Conservation (phyloP, 2,329 filamentous ascomycete species). For the Graphilbum fragrans region DNA sequence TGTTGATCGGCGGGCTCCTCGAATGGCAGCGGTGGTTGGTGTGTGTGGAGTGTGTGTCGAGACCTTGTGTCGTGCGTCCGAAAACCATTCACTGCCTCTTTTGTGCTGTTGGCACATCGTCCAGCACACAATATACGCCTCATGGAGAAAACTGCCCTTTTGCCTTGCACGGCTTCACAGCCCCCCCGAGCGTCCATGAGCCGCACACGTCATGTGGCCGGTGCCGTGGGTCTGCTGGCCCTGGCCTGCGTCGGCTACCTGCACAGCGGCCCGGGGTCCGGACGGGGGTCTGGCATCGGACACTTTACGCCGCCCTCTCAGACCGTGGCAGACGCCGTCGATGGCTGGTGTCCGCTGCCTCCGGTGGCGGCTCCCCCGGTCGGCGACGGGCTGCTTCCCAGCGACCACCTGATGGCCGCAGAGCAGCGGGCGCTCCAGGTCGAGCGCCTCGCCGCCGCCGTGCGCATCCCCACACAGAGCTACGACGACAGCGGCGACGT, state of each 20-base stretch:
- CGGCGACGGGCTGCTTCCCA: slow-evolving; percentile 1
- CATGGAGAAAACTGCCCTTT: background rate
- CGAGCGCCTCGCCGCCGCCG: slow-evolving; percentile 15
- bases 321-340: background rate
- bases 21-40: background rate
- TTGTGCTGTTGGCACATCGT: no score
- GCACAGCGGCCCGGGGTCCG: background rate
- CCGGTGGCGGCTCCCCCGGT: background rate
- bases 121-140: background rate
- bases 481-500: slow-evolving; percentile 33
- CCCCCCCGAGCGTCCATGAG: background rate
- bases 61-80: no score
- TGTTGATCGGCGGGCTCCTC: no score
- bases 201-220: background rate
- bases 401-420: slow-evolving; percentile 1
- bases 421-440: slow-evolving; percentile 6
- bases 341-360: slow-evolving; percentile 8
- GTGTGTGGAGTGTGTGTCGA: no score
- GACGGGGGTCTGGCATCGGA: background rate
- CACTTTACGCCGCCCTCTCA: background rate
- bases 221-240: background rate
- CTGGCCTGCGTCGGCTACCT: background rate
- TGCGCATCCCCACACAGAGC: slow-evolving; percentile 18
- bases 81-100: no score
- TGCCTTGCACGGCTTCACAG: background rate